Evolutionary conservation across 306 rosid genomes (phyloP).

Genomic region (Echinosophora koreensis): DNA sequence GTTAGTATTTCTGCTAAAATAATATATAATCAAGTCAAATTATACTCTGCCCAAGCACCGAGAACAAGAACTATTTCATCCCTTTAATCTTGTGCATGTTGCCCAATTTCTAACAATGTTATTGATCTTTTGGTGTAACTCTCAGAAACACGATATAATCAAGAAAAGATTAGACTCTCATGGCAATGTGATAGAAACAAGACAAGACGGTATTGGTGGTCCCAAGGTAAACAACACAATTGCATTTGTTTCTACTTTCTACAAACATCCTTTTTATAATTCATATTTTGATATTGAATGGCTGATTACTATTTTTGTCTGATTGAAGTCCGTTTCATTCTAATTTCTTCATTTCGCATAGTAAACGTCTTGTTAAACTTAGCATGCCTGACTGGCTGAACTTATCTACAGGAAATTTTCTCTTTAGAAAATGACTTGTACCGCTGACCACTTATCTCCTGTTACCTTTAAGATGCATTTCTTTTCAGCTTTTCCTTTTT

Average conservation of each 20-base stretch:
- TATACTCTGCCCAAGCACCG: not conserved
- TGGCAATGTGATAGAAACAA: constrained; percentile 90
- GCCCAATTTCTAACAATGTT: constrained; percentile 2
- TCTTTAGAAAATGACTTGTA: constrained; percentile 13
- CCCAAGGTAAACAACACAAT: constrained; percentile 69
- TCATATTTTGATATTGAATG: constrained; percentile 9
- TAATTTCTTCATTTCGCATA: not conserved
- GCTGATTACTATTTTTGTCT: not conserved
- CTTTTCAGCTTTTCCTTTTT: constrained; percentile 10
- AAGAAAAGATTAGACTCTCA: constrained; percentile 89
- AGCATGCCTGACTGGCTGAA: constrained; percentile 16
- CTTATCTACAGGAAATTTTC: not conserved
- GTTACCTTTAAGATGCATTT: constrained; percentile 28
- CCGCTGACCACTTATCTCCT: not conserved
- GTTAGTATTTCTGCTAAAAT: not conserved
- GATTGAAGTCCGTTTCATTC: constrained; percentile 10
- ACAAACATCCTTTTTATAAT: constrained; percentile 4
- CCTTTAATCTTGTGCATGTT: constrained; percentile 13
- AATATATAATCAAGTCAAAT: not conserved
- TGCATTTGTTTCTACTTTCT: not conserved
- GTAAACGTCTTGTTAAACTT: not conserved
- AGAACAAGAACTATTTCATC: not conserved
- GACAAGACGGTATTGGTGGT: constrained; percentile 91
- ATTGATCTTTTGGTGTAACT: constrained; percentile 31
- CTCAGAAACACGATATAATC: constrained; percentile 92